Evolutionary conservation across 768 basidiomycete species (phyloP), one percentile per base, ranked within the genome.

Genomic region (Mycena alexandri): DNA sequence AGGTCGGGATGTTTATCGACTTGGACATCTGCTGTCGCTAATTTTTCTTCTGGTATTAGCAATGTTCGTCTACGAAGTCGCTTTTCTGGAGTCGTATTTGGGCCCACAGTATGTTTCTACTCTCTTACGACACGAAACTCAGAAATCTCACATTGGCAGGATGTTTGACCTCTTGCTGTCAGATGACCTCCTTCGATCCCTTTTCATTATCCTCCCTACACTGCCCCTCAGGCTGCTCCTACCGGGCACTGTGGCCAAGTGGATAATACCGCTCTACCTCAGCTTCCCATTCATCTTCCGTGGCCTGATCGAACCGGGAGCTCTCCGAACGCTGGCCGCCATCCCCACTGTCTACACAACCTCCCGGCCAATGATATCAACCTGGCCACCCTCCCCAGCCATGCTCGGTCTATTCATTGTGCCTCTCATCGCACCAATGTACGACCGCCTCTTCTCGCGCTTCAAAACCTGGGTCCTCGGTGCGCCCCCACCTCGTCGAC

Each of bases 321-420:
- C 38, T 16, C 38, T 48, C 3, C 29, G 9, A 19, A 48, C 34
- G 17, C 22, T 22, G 1, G 55, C 61, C 13, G 29, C 24, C 76
- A 73, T 0, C 68, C 74, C 56, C 44, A 75, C 21, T 72, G 76
- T 10, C 29, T 74, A n/a, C 61, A 74, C 9, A 74, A 75, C 29
- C 73, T 74, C 42, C 79, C 75, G 74, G 69, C 77, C 12, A 74
- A 25, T 52, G 22, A 25, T 79, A 12, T 76, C 79, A 2, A 69
- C 69, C 17, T 80, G 79, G 78, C 79, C 79, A 48, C 79, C 80
- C 21, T 79, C 79, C 0, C 79, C 79, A 0, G 71, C 77, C 10
- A 53, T 80, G 7, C 76, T 81, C 12, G 79, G 79, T 47, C 70
- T 81, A 5, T 74, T 79, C 57, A 33, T 80, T n/a, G 76, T 77